phyloP scores from a whole-genome alignment of 768 basidiomycete genomes.

The Chalciporus sphaerocephalus region DNA sequence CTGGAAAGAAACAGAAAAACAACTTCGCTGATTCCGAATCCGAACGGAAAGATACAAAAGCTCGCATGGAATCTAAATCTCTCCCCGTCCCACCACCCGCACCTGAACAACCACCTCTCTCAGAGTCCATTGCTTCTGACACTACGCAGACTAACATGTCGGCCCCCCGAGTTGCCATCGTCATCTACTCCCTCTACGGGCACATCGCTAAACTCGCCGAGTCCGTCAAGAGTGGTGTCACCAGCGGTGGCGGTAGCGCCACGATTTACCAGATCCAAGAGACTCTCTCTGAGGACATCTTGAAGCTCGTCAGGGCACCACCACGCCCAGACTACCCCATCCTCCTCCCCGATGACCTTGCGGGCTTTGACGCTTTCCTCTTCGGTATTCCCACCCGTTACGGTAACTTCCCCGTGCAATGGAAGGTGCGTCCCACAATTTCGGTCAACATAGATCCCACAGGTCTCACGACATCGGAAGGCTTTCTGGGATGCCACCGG shows the following conservation, averaged over 20 bases:
- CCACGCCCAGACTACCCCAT: slow-evolving; percentile 58
- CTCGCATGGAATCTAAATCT: slow-evolving; percentile 4
- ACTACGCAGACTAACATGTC: slow-evolving; percentile 9
- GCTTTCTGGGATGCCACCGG: slow-evolving; percentile 51
- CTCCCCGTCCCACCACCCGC: slow-evolving; percentile 1
- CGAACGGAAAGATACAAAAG: slow-evolving; percentile 12
- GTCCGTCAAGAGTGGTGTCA: slow-evolving; percentile 38
- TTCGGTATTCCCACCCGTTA: slow-evolving; percentile 46
- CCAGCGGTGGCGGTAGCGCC: slow-evolving; percentile 38
- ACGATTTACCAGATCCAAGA: slow-evolving; percentile 65
- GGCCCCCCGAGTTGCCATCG: slow-evolving; percentile 39
- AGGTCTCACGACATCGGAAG: slow-evolving; percentile 25
- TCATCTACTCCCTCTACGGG: slow-evolving; percentile 50
- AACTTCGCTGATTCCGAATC: slow-evolving; percentile 30
- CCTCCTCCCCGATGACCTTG: slow-evolving; percentile 30
- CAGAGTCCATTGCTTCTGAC: neutral
- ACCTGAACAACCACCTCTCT: neutral
- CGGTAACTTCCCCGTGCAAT: slow-evolving; percentile 50
- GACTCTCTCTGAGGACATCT: slow-evolving; percentile 70
- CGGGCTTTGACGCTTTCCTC: slow-evolving; percentile 39
- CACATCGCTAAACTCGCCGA: slow-evolving; percentile 41
- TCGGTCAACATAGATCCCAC: neutral
- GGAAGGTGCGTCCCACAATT: slow-evolving; percentile 41
- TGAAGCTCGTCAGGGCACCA: slow-evolving; percentile 66
- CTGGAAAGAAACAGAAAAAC: slow-evolving; percentile 34